Evolutionary conservation across 805 yeast genomes (phyloP), one percentile per base, ranked within the genome.

Genomic region (Wickerhamomyces ciferrii): DNA sequence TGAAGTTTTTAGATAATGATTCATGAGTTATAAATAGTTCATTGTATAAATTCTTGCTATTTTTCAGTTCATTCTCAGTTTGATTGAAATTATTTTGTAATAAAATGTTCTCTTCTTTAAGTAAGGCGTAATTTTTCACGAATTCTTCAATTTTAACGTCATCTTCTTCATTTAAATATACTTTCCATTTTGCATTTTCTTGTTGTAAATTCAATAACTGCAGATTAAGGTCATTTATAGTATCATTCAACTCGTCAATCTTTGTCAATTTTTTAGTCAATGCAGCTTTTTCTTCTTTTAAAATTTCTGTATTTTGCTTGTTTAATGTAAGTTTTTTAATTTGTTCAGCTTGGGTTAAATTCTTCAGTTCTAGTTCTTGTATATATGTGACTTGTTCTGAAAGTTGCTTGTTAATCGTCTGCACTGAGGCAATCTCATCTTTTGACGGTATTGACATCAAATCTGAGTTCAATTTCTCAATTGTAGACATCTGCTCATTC

Each of bases 251-350:
- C 1, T 58, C 60, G 25, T 75, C 76, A 40, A 75, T 57, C 10
- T 56, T 52, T 3, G 54, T 47, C 18, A 81, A 40, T 48, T 72
- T 73, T 18, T 66, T 61, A 20, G 62, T 57, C 31, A 83, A 59
- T 0, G 73, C 54, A 0, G 58, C 50, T 45, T 78, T 81, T 49
- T 83, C 84, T 50, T 78, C 83, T 52, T 74, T 77, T 31, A 83
- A 62, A 10, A 83, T 56, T 53, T 79, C 84, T 6, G 64, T 60
- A 23, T 76, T 72, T 25, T 63, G 61, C 49, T 77, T 68, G 48
- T 71, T 70, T 49, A 75, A 63, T 50, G 76, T 76, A 21, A 79
- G 65, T 10, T 69, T 66, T 50, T 73, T 72, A 47, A 84, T 70
- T 36, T 78, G 74, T 48, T 71, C 75, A 20, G 78, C 66, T 56